These are phyloP conservation scores for Rhodotorula glutinis DNA, from an alignment of 1,284 basidiomycete genomes.

Conservation along the genomic window DNA sequence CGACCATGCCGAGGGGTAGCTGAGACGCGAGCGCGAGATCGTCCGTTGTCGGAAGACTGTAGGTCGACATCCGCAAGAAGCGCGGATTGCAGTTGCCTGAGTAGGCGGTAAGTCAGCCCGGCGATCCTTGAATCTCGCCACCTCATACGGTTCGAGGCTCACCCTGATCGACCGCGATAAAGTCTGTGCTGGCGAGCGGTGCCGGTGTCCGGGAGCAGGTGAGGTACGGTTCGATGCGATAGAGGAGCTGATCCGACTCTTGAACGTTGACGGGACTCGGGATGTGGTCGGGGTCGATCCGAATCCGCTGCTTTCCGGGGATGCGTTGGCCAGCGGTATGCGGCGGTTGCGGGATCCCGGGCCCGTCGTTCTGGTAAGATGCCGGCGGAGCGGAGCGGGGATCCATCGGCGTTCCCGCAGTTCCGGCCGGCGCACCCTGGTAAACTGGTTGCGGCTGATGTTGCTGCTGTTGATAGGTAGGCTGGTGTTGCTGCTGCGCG, in stretches of 20 bases:
- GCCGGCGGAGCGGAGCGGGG: constrained; percentile 23
- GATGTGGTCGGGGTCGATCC: constrained; percentile 85
- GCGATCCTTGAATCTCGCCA: too few species aligned
- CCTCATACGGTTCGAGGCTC: too few species aligned
- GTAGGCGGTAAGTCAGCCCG: background rate
- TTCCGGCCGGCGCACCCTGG: background rate
- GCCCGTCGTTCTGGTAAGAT: constrained; percentile 14
- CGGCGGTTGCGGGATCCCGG: constrained; percentile 48
- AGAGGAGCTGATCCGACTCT: constrained; percentile 68
- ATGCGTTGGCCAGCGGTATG: constrained; percentile 51
- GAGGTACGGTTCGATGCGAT: constrained; percentile 59
- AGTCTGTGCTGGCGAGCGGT: constrained; percentile 84
- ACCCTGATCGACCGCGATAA: constrained; percentile 89
- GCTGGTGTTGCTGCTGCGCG: constrained; percentile 5
- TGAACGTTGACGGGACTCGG: constrained; percentile 84
- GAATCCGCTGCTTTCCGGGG: constrained; percentile 63
- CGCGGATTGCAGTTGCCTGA: constrained; percentile 67
- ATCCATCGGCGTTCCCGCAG: background rate
- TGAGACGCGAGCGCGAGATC: constrained; percentile 77
- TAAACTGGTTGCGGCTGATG: constrained; percentile 33
- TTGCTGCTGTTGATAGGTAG: too few species aligned
- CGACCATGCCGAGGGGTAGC: constrained; percentile 76
- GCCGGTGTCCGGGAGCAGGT: constrained; percentile 70
- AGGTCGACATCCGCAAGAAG: constrained; percentile 64
- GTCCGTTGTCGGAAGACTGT: constrained; percentile 72